Percentiles rank a stretch among this genome's conserved stretches.
Evolutionary conservation across 345 rosid species (phyloP).

Genomic region (Hevea brasiliensis): DNA sequence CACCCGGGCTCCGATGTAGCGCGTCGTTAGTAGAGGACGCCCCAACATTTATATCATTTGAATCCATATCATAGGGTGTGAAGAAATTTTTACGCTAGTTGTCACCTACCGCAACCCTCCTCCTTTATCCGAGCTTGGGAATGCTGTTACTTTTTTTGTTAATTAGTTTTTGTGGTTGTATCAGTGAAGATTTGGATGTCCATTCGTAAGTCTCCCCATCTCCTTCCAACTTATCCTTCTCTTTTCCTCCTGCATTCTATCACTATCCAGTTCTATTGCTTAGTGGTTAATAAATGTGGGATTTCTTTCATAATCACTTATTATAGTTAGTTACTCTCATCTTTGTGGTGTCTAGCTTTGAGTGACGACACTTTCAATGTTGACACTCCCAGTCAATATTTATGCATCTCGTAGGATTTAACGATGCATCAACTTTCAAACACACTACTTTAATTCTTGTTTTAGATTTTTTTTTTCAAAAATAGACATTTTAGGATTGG

Average conservation of each 20-base stretch:
- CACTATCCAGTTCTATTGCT: background rate
- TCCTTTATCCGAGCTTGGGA: too few species aligned
- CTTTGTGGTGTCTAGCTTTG: background rate
- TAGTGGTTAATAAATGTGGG: background rate
- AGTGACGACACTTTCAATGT: background rate
- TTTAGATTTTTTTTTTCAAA: background rate
- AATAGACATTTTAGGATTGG: background rate
- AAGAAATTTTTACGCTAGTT: too few species aligned
- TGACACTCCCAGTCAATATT: background rate
- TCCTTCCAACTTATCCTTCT: conserved; percentile 1
- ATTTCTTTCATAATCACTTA: background rate
- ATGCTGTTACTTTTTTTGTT: background rate
- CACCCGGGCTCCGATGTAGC: too few species aligned
- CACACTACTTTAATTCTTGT: background rate
- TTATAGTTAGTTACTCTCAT: background rate
- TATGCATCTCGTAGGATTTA: background rate
- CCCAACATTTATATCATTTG: too few species aligned
- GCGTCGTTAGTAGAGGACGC: too few species aligned
- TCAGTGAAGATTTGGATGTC: background rate
- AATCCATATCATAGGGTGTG: too few species aligned
- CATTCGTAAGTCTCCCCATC: background rate
- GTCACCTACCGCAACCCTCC: too few species aligned
- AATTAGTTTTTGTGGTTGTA: background rate
- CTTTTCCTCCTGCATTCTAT: background rate
- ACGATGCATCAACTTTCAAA: too few species aligned